A percentile compares a stretch with the other conserved stretches of the same genome.
Evolutionary conservation across 345 rosid genomes (phyloP).

Genomic region (Pseudoturritis turrita): DNA sequence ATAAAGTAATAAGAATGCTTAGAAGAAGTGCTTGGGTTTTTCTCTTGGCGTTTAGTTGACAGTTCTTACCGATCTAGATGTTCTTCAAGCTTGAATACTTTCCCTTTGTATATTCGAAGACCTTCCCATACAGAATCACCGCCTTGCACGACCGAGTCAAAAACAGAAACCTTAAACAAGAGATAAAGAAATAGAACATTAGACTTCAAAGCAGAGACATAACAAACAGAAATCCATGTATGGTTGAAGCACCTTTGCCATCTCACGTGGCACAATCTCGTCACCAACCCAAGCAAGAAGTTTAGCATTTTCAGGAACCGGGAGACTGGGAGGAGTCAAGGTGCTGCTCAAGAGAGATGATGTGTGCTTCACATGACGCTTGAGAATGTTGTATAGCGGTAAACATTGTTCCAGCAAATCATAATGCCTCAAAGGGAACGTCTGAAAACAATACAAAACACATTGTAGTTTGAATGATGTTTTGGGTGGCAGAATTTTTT

Average conservation of each 20-base stretch:
- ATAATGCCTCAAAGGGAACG: slow-evolving; percentile 60
- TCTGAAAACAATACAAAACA: slow-evolving; percentile 37
- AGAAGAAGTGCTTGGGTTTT: neutral
- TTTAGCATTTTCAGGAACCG: slow-evolving; percentile 74
- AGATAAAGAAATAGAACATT: neutral
- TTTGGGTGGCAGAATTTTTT: neutral
- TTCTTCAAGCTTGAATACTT: slow-evolving; percentile 79
- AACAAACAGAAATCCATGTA: neutral
- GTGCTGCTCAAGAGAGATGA: slow-evolving; percentile 44
- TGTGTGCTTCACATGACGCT: slow-evolving; percentile 44
- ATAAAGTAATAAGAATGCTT: neutral
- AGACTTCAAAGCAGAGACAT: neutral
- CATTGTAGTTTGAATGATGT: neutral
- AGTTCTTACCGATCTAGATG: slow-evolving; percentile 70
- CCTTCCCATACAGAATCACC: slow-evolving; percentile 95
- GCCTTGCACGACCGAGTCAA: slow-evolving; percentile 89
- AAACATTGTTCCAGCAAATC: slow-evolving; percentile 73
- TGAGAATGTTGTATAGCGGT: slow-evolving; percentile 77
- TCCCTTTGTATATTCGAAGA: slow-evolving; percentile 62
- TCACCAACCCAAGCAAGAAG: slow-evolving; percentile 89
- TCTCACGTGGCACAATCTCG: slow-evolving; percentile 79
- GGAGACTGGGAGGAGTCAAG: slow-evolving; percentile 60
- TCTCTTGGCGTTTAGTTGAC: neutral
- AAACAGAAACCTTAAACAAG: slow-evolving; percentile 66
- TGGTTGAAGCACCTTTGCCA: slow-evolving; percentile 64